Percentiles rank a stretch among this genome's conserved stretches.
phyloP scores from a whole-genome alignment of 257 asterid species.

The Cinchona pubescens region DNA sequence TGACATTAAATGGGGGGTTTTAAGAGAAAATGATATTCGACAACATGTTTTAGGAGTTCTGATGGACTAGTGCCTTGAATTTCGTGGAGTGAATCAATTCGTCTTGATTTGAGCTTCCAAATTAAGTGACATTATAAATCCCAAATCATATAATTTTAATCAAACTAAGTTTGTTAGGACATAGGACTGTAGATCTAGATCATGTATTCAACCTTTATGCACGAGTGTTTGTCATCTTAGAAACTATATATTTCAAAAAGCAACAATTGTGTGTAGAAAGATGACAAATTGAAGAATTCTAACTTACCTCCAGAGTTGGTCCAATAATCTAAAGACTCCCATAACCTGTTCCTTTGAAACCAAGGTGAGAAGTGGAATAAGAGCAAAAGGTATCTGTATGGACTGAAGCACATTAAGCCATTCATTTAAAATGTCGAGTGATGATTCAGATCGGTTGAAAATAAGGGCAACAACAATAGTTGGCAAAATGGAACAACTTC shows the following conservation, averaged over 20 bases:
- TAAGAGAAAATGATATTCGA: neutral
- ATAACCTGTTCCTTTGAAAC: constrained; percentile 88
- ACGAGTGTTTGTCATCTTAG: neutral
- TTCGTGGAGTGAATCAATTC: neutral
- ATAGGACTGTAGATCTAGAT: too few relatives aligned
- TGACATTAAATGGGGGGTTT: neutral
- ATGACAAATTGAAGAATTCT: neutral
- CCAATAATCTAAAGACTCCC: constrained; percentile 85
- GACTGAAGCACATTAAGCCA: constrained; percentile 99
- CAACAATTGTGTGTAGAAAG: neutral
- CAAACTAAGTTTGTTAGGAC: neutral
- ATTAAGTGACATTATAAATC: neutral
- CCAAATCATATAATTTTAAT: neutral
- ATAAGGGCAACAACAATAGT: constrained; percentile 85
- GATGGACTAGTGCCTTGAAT: too few relatives aligned
- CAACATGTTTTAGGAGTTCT: too few relatives aligned
- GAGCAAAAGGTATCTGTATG: constrained; percentile 93
- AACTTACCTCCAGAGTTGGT: constrained; percentile 61
- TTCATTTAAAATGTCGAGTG: constrained; percentile 81
- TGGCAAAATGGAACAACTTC: constrained; percentile 96
- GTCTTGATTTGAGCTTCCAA: neutral
- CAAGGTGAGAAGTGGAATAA: constrained; percentile 94
- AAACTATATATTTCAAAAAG: neutral
- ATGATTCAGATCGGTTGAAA: constrained; percentile 83
- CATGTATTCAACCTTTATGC: neutral